Evolutionary conservation across 345 rosid genomes (phyloP).

Genomic region (Eucalyptus sp.): DNA sequence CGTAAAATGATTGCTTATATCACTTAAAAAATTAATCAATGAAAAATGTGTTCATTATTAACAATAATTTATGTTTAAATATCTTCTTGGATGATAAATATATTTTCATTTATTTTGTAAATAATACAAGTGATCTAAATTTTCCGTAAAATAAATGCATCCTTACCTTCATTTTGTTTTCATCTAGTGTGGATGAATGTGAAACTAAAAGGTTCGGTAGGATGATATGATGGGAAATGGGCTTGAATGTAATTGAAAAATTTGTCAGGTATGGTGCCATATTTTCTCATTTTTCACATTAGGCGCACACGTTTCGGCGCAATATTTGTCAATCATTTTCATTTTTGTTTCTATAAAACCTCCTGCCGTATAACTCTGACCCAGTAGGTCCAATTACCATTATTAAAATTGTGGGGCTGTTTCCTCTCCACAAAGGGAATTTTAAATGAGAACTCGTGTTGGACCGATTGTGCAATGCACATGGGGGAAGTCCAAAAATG

Average conservation of each 20-base stretch:
- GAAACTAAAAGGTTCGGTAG: neutral
- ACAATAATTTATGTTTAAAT: too few relatives aligned
- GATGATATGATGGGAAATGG: neutral
- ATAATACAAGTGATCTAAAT: too few relatives aligned
- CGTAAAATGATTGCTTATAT: too few relatives aligned
- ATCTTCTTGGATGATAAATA: too few relatives aligned
- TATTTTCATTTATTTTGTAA: too few relatives aligned
- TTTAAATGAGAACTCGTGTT: neutral
- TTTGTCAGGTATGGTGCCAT: neutral
- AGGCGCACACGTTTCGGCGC: neutral
- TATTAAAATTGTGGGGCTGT: neutral
- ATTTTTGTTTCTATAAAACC: neutral
- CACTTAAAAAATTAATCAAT: too few relatives aligned
- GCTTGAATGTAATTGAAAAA: neutral
- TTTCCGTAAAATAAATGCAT: too few relatives aligned
- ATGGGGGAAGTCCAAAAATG: neutral
- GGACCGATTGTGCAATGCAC: neutral
- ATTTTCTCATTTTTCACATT: neutral
- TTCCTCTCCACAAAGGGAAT: neutral
- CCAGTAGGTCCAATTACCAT: neutral
- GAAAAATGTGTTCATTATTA: too few relatives aligned
- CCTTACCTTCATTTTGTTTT: neutral
- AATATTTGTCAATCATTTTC: neutral
- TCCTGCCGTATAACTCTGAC: neutral
- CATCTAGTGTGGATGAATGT: neutral